These are phyloP conservation scores for Pythium phragmiticola DNA, from an alignment of 352 stramenopile genomes.

Conservation along the genomic window DNA sequence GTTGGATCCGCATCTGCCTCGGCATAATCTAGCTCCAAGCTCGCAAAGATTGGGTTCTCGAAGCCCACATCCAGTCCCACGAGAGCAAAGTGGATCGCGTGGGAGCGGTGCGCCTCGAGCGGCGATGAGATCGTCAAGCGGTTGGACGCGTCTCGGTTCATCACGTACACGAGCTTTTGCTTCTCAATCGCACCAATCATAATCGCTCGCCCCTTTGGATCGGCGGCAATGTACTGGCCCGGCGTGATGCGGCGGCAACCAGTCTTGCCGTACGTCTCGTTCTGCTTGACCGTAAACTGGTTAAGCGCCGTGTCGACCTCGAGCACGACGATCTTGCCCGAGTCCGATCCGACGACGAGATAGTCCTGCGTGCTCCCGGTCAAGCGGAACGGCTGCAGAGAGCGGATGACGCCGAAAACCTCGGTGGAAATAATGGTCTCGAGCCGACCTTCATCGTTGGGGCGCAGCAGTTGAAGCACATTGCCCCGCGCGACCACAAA, in stretches of 20 bases:
- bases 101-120: conserved; percentile 97
- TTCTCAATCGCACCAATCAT: conserved; percentile 98
- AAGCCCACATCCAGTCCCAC: conserved; percentile 98
- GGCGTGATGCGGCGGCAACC: conserved; percentile 96
- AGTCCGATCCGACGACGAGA: conserved; percentile 95
- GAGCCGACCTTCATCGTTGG: conserved; percentile 68
- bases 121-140: conserved; percentile 97
- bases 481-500: conserved; percentile 93
- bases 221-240: conserved; percentile 96
- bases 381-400: conserved; percentile 88
- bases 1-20: conserved; percentile 84
- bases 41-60: conserved; percentile 99
- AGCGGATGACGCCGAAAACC: conserved; percentile 92
- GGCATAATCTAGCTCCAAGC: conserved; percentile 95
- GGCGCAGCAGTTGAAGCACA: conserved; percentile 93
- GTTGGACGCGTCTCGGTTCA: conserved; percentile 95
- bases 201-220: conserved; percentile 96
- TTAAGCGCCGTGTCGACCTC: conserved; percentile 87
- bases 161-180: conserved; percentile 99
- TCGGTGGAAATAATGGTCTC: conserved; percentile 81
- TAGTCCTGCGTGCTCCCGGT: conserved; percentile 93
- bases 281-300: conserved; percentile 88
- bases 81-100: conserved; percentile 94
- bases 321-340: conserved; percentile 94
- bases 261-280: conserved; percentile 96